phyloP scores from a whole-genome alignment of 345 rosid species.

The Moricandia arvensis region DNA sequence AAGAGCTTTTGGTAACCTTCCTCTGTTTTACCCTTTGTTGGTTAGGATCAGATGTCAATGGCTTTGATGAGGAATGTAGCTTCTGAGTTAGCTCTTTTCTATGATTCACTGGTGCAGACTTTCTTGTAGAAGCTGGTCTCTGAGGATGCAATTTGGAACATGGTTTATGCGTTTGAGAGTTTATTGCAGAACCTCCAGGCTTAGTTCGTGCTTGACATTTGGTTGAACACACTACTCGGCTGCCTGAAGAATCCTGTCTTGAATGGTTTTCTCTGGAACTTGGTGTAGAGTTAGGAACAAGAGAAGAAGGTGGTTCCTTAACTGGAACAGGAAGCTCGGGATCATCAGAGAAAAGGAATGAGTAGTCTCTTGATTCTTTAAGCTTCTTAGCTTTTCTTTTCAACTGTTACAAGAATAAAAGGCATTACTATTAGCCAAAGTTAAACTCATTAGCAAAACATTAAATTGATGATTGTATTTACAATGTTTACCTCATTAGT shows the following conservation, averaged over 20 bases:
- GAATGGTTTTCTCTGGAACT: not conserved
- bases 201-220: not conserved
- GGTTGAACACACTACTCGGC: not conserved
- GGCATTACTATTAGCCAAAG: not conserved
- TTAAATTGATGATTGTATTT: not conserved
- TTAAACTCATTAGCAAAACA: not conserved
- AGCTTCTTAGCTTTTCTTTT: conserved; percentile 60
- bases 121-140: conserved; percentile 27
- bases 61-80: conserved; percentile 37
- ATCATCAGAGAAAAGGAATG: conserved; percentile 73
- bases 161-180: not conserved
- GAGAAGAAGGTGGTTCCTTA: conserved; percentile 37
- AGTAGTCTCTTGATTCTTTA: conserved; percentile 76
- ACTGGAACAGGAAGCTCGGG: conserved; percentile 54
- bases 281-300: conserved; percentile 23
- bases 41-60: conserved; percentile 37
- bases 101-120: not conserved
- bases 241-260: not conserved
- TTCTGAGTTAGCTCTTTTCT: conserved; percentile 16
- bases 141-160: conserved; percentile 32
- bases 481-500: conserved; percentile 43
- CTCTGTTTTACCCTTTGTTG: conserved; percentile 40
- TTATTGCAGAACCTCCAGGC: not conserved
- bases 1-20: conserved; percentile 32
- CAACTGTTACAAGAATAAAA: not conserved